Base-by-base conservation (phyloP, 2,329 filamentous ascomycete species). In the Talaromyces islandicus region DNA sequence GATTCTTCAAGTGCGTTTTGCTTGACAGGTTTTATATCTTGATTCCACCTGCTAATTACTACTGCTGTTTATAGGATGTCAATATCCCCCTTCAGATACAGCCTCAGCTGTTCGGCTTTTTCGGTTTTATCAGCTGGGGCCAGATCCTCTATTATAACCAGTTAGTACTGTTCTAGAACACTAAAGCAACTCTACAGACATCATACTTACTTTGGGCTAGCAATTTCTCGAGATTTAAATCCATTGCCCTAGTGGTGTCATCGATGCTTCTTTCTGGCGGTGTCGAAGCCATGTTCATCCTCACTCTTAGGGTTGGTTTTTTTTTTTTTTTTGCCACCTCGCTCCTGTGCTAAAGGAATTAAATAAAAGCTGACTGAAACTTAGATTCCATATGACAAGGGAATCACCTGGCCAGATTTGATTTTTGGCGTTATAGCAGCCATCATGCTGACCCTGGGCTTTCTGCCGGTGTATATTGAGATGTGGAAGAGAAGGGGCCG, bases 381-480 rank as follows among this genome's bases (percentile, higher is more conserved):
- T 29, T 30, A 84, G 80, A 82, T 81, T 1, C 75, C 84, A 0
- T 86, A 87, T 63, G 70, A 75, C 6, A 73, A 73, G 17, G 85
- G 85, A 0, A 75, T 83, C 19, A 75, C 78, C 35, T 82, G 79
- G 68, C 83, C 85, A 0, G 77, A 84, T 58, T 71, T 82, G 29
- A 72, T 84, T 3, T 77, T 88, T 51, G 86, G 85, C 6, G 77
- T 86, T 25, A 69, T 84, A 29, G 84, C 85, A 1, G 79, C 83
- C 2, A 73, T 87, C 10, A 75, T 88, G 7, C 77, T 88, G 7
- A 80, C 79, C 2, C 68, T 74, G 1, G 86, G 86, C 0, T 71
- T 88, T 11, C 66, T 88, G 4, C 83, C 84, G 1, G 84, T 85
- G 0, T 88, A 86, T 64, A 80, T 80, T 59, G 85, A 88, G 68